phyloP scores from a whole-genome alignment of 768 basidiomycete genomes.

The Roridomyces roridus region DNA sequence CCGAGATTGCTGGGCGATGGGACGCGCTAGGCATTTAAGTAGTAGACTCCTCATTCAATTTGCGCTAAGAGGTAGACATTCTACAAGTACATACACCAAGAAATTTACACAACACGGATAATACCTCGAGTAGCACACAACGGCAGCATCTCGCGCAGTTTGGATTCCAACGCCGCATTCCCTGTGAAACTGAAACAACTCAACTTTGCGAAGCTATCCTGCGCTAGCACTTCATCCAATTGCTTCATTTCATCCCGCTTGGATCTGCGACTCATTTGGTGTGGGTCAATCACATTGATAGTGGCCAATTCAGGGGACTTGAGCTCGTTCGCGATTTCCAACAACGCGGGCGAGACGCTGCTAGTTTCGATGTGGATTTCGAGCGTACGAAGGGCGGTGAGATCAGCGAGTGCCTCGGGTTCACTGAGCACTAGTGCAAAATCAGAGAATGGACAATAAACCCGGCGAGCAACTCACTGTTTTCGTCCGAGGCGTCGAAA shows the following conservation, averaged over 20 bases:
- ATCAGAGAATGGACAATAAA: neutral
- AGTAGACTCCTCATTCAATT: too few relatives aligned
- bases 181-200: neutral
- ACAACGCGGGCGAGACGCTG: neutral
- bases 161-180: neutral
- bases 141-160: neutral
- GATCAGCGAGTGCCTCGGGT: neutral
- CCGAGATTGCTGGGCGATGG: too few relatives aligned
- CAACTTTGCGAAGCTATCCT: neutral
- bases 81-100: too few relatives aligned
- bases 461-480: neutral
- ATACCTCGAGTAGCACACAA: slow-evolving; percentile 9
- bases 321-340: neutral
- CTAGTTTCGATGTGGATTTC: neutral
- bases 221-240: neutral
- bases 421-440: neutral
- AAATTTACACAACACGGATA: neutral
- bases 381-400: neutral
- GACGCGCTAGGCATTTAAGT: too few relatives aligned
- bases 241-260: neutral
- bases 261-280: neutral
- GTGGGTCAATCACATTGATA: neutral
- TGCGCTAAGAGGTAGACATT: too few relatives aligned
- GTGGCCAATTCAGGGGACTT: neutral
- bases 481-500: slow-evolving; percentile 1